phyloP scores from a whole-genome alignment of 257 asterid genomes.

The Solanum phureja region DNA sequence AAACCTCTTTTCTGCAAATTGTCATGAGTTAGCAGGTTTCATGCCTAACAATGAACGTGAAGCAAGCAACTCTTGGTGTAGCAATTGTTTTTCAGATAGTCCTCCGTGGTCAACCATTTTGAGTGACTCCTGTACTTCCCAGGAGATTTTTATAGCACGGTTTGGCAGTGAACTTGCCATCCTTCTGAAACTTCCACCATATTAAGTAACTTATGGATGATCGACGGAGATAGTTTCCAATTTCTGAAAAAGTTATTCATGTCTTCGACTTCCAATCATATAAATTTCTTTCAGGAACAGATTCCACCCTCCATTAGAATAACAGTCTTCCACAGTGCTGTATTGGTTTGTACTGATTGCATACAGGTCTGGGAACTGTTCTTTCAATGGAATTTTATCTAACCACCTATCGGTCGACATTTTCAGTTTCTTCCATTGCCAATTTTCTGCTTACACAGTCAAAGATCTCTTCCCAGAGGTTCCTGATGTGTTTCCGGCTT shows the following conservation, averaged over 20 bases:
- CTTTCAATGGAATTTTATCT: background rate
- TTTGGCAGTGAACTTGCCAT: background rate
- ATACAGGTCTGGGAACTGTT: background rate
- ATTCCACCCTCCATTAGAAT: background rate
- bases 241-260: background rate
- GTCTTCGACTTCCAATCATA: background rate
- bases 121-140: background rate
- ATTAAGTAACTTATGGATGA: background rate
- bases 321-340: background rate
- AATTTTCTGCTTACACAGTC: background rate
- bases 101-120: background rate
- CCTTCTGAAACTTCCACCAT: background rate
- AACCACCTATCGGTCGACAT: background rate
- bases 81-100: background rate
- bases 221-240: background rate
- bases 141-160: background rate
- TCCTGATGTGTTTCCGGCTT: background rate
- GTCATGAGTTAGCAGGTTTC: background rate
- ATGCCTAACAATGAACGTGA: background rate
- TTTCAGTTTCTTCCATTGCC: background rate
- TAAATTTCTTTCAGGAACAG: background rate
- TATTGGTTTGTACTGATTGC: background rate
- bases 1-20: background rate
- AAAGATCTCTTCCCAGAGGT: background rate
- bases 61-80: background rate